Conservation (phyloP, 805 yeast genomes). For the Kodamaea kakaduensis region DNA sequence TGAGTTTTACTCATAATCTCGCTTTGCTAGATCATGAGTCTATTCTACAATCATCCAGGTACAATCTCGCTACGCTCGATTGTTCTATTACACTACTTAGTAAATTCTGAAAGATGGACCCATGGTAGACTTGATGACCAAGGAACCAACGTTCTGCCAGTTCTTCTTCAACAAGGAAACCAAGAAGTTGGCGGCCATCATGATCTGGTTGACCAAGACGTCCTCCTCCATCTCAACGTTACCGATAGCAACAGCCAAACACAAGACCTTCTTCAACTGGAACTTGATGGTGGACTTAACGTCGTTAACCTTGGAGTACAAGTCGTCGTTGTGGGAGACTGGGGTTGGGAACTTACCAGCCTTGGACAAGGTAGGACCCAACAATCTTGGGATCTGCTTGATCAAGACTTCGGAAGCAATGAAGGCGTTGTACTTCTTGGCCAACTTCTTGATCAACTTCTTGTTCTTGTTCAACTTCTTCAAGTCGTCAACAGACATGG, state of each 20-base stretch:
- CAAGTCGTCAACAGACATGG: constrained; percentile 99
- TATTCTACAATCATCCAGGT: too few species aligned
- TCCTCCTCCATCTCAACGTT: constrained; percentile 99
- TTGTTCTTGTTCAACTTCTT: constrained; percentile 99
- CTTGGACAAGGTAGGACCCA: constrained; percentile 99
- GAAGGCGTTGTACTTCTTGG: constrained; percentile 99
- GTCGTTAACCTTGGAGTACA: constrained; percentile 91
- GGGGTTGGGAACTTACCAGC: constrained; percentile 99
- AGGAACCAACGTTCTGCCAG: constrained; percentile 99
- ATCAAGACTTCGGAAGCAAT: constrained; percentile 98
- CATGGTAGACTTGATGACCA: constrained; percentile 98
- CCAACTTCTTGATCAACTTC: constrained; percentile 98
- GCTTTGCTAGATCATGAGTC: too few species aligned
- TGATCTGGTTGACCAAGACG: constrained; percentile 91
- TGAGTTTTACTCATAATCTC: too few species aligned
- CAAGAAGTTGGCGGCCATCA: constrained; percentile 98
- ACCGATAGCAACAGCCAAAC: constrained; percentile 99
- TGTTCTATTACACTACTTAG: too few species aligned
- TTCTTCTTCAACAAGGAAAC: constrained; percentile 99
- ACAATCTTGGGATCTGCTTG: constrained; percentile 99
- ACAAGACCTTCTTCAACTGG: constrained; percentile 99
- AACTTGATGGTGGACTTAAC: constrained; percentile 99
- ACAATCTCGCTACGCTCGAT: too few species aligned
- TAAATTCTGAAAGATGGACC: constrained; percentile 99
- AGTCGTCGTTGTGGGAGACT: constrained; percentile 98